phyloP scores from a whole-genome alignment of 805 yeast species.

The Yarrowia divulgata region DNA sequence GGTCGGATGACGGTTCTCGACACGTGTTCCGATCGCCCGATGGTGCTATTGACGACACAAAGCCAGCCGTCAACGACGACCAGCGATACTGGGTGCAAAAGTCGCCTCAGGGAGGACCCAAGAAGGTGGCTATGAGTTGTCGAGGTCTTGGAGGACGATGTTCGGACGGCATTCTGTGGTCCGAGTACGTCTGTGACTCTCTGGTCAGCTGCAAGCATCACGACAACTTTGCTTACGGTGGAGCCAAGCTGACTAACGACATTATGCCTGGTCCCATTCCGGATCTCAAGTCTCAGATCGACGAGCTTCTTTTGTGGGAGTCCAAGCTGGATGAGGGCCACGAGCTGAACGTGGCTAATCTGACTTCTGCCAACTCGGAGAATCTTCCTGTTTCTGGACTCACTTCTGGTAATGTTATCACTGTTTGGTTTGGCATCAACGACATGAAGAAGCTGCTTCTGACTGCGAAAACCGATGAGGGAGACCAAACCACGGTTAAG shows the following conservation, averaged over 20 bases:
- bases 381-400: slow-evolving; percentile 12
- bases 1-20: slow-evolving; percentile 29
- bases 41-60: slow-evolving; percentile 16
- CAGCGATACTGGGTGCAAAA: slow-evolving; percentile 35
- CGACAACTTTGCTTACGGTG: slow-evolving; percentile 25
- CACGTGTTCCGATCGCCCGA: slow-evolving; percentile 19
- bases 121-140: slow-evolving; percentile 37
- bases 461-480: slow-evolving; percentile 18
- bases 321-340: slow-evolving; percentile 6
- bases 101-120: slow-evolving; percentile 34
- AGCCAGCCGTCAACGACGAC: slow-evolving; percentile 20
- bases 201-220: slow-evolving; percentile 24
- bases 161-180: slow-evolving; percentile 28
- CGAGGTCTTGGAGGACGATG: slow-evolving; percentile 31
- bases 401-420: slow-evolving; percentile 26
- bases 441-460: slow-evolving; percentile 32
- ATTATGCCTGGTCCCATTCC: slow-evolving; percentile 32
- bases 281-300: slow-evolving; percentile 35
- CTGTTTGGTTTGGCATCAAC: slow-evolving; percentile 36
- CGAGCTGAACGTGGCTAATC: slow-evolving; percentile 15
- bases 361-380: neutral
- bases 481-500: slow-evolving; percentile 4
- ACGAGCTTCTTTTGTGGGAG: slow-evolving; percentile 26
- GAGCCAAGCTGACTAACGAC: slow-evolving; percentile 33
- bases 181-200: slow-evolving; percentile 28